Evolutionary conservation across 2,329 filamentous ascomycete genomes (phyloP).

Genomic region (Aspergillus ochraceoroseus): DNA sequence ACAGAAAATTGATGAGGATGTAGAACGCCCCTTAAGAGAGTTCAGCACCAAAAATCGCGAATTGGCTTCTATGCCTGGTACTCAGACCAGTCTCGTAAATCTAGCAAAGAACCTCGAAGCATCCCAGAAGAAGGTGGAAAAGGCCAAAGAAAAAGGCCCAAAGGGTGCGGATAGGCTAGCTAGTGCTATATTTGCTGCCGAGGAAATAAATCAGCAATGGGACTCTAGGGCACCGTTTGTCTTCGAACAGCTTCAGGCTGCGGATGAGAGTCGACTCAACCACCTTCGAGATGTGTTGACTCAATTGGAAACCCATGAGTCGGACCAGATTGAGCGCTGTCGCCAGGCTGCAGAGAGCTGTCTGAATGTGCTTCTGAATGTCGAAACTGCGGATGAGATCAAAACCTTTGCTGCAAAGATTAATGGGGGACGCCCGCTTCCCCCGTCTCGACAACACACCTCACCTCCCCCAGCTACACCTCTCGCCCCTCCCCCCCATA

Average conservation of each 20-base stretch:
- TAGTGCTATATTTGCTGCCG: slow-evolving; percentile 65
- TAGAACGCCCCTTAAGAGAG: slow-evolving; percentile 74
- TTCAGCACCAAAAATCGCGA: slow-evolving; percentile 69
- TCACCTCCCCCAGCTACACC: slow-evolving; percentile 29
- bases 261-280: slow-evolving; percentile 85
- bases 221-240: slow-evolving; percentile 90
- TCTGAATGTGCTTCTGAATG: slow-evolving; percentile 75
- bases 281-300: slow-evolving; percentile 86
- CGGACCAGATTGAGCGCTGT: slow-evolving; percentile 75
- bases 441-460: slow-evolving; percentile 23
- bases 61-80: slow-evolving; percentile 72
- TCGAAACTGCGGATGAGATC: slow-evolving; percentile 83
- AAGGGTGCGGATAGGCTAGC: slow-evolving; percentile 70
- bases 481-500: slow-evolving; percentile 38
- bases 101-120: slow-evolving; percentile 82
- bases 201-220: slow-evolving; percentile 80
- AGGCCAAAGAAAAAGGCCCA: slow-evolving; percentile 72
- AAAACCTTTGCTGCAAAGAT: slow-evolving; percentile 44
- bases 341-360: slow-evolving; percentile 72
- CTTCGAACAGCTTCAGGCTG: slow-evolving; percentile 83
- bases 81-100: slow-evolving; percentile 71
- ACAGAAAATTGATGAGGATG: slow-evolving; percentile 77
- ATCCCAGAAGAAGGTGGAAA: slow-evolving; percentile 79
- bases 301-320: slow-evolving; percentile 87
- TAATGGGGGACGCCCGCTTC: slow-evolving; percentile 36